Percentiles rank a stretch among this genome's conserved stretches.
These are phyloP conservation scores for Thuja plicata DNA, from an alignment of 83 land plant genomes.

Conservation along the genomic window DNA sequence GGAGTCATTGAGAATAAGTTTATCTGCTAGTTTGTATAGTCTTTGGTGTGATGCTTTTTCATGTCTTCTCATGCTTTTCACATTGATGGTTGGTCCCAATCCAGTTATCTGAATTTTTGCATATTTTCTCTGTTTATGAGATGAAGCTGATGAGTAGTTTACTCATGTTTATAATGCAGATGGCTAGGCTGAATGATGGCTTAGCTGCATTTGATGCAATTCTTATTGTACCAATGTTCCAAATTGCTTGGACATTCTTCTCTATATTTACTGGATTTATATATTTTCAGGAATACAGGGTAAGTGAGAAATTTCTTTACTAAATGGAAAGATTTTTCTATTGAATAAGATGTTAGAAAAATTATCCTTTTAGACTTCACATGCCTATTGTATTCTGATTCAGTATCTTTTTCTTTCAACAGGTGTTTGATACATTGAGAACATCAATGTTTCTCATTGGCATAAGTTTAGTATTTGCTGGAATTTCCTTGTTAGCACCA, in stretches of 20 bases:
- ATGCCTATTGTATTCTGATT: neutral
- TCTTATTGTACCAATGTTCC: constrained; percentile 98
- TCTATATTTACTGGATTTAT: constrained; percentile 99
- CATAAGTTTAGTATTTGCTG: constrained; percentile 81
- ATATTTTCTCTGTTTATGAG: neutral
- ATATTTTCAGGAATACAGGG: constrained; percentile 98
- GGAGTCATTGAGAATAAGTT: neutral
- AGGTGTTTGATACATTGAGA: constrained; percentile 84
- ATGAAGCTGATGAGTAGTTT: neutral
- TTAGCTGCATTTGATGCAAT: constrained; percentile 93
- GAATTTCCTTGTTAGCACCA: constrained; percentile 93
- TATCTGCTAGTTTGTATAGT: neutral
- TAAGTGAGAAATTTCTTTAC: constrained; percentile 12
- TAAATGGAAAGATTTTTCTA: neutral
- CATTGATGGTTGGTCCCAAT: neutral
- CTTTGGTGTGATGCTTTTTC: neutral
- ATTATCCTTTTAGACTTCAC: neutral
- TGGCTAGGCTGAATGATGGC: constrained; percentile 98
- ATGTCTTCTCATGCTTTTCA: neutral
- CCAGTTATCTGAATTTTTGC: neutral
- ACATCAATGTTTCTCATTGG: constrained; percentile 89
- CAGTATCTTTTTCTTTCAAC: constrained; percentile 11
- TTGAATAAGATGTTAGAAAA: neutral
- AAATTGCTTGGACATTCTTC: constrained; percentile 98
- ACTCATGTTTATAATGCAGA: constrained; percentile 45